Evolutionary conservation across 2,329 filamentous ascomycete species (phyloP), one percentile per base, ranked within the genome.

Genomic region (Hypoxylon sp.): DNA sequence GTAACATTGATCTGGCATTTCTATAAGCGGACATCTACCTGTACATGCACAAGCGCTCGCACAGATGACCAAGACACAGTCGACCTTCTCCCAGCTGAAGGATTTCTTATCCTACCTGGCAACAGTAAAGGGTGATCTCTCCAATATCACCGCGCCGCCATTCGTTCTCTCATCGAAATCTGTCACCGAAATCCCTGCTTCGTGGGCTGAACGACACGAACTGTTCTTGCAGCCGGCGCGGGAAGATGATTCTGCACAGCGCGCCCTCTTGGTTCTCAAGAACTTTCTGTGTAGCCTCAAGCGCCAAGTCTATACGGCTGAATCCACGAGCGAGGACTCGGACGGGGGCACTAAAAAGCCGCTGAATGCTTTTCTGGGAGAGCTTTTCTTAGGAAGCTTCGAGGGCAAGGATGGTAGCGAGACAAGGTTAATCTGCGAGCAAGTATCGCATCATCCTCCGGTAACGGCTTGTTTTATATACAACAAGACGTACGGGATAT

Each of bases 141-240:
- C 83, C 24, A 81, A 83, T 56, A 81, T 86, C 78, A 85, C 84
- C 7, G 83, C 84, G 3, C 84, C 83, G 10, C 82, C 84, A 3
- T 86, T 85, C 72, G 83, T 86, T 59, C 81, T 86, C 53, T 83
- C 81, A 37, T 81, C 81, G 20, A 84, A 79, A 44, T 86, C 84
- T 2, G 81, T 85, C 41, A 83, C 82, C 59, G 84, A 86, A 67
- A 85, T 85, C 74, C 83, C 82, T n/a, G 81, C 82, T 1, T 83
- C 84, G 73, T 86, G 83, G 84, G 80, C 82, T n/a, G 82, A 85
- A 65, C 82, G 84, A 71, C 84, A 84, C 32, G 76, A 78, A 22
- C 71, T 84, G 0, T 84, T 84, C 67, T 72, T 79, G 26, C 78
- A 79, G 3, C 80, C 82, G 4, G 80, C 81, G 0, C 67, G 72